phyloP scores from a whole-genome alignment of 2,329 filamentous ascomycete genomes.

The Drechslerella stenobrocha region DNA sequence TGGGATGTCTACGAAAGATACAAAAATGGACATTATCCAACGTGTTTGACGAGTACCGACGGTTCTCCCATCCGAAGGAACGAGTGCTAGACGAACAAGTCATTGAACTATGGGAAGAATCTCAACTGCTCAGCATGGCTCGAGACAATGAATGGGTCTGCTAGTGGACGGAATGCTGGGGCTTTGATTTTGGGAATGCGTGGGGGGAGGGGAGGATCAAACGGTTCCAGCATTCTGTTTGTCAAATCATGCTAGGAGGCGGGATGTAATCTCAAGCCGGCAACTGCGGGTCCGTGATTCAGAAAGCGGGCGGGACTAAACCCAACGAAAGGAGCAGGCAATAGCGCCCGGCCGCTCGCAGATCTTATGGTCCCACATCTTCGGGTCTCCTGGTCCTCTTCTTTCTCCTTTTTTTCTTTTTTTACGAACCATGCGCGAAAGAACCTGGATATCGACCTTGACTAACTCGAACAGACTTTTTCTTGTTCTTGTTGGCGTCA shows the following conservation, averaged over 20 bases:
- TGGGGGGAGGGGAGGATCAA: slow-evolving; percentile 21
- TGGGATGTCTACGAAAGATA: slow-evolving; percentile 75
- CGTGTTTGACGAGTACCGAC: slow-evolving; percentile 68
- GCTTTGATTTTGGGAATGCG: slow-evolving; percentile 11
- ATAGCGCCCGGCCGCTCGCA: slow-evolving; percentile 10
- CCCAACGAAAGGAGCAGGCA: neutral
- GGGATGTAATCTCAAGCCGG: slow-evolving; percentile 32
- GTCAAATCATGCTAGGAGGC: slow-evolving; percentile 17
- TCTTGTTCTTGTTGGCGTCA: neutral
- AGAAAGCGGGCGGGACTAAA: slow-evolving; percentile 23
- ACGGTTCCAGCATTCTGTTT: slow-evolving; percentile 13
- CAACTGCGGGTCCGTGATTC: slow-evolving; percentile 24
- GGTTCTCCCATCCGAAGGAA: slow-evolving; percentile 52
- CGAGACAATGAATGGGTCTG: slow-evolving; percentile 44
- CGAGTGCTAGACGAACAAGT: slow-evolving; percentile 52
- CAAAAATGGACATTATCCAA: slow-evolving; percentile 67
- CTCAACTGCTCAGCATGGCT: slow-evolving; percentile 31
- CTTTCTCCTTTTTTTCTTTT: slow-evolving; percentile 8
- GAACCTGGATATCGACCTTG: neutral
- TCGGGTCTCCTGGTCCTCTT: slow-evolving; percentile 12
- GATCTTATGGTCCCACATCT: slow-evolving; percentile 20
- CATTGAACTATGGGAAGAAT: slow-evolving; percentile 51
- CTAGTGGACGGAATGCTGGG: slow-evolving; percentile 12
- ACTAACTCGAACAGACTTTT: neutral
- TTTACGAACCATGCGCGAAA: slow-evolving; percentile 18